phyloP scores from a whole-genome alignment of 192 early-diverging fungal species.

The Diversispora epigaea region DNA sequence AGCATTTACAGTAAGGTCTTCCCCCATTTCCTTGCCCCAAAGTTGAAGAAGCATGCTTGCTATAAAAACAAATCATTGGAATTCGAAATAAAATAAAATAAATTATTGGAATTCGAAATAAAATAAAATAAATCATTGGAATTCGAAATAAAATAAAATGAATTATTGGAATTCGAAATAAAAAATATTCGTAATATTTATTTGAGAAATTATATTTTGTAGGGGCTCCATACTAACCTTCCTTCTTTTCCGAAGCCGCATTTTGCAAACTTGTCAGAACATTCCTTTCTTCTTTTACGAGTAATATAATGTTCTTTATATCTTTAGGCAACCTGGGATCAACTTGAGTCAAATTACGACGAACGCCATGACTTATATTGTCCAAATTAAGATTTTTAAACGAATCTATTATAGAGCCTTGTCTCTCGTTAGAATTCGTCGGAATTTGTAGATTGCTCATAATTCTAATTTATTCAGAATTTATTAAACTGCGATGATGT shows the following conservation, averaged over 20 bases:
- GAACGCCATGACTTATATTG: slow-evolving; percentile 21
- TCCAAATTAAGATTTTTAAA: slow-evolving; percentile 19
- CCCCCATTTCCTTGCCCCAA: slow-evolving; percentile 20
- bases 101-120: background rate
- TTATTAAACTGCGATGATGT: too few species aligned
- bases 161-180: too few species aligned
- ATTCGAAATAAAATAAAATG: too few species aligned
- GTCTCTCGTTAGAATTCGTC: background rate
- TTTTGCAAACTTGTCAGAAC: slow-evolving; percentile 28
- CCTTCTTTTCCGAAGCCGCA: slow-evolving; percentile 25
- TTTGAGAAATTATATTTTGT: background rate
- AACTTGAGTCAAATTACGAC: slow-evolving; percentile 20
- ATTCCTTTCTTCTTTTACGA: slow-evolving; percentile 29
- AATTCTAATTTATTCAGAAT: background rate
- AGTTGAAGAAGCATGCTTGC: slow-evolving; percentile 21
- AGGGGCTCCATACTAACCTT: background rate
- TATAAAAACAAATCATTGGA: background rate
- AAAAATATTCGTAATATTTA: too few species aligned
- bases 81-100: too few species aligned
- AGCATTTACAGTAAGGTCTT: slow-evolving; percentile 25
- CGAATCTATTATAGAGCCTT: background rate
- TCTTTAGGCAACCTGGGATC: slow-evolving; percentile 27
- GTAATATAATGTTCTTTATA: slow-evolving; percentile 20
- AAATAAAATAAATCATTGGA: background rate
- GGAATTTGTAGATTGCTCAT: slow-evolving; percentile 6